Evolutionary conservation across 2,329 filamentous ascomycete species (phyloP).

Genomic region (Aureobasidium pullulans): DNA sequence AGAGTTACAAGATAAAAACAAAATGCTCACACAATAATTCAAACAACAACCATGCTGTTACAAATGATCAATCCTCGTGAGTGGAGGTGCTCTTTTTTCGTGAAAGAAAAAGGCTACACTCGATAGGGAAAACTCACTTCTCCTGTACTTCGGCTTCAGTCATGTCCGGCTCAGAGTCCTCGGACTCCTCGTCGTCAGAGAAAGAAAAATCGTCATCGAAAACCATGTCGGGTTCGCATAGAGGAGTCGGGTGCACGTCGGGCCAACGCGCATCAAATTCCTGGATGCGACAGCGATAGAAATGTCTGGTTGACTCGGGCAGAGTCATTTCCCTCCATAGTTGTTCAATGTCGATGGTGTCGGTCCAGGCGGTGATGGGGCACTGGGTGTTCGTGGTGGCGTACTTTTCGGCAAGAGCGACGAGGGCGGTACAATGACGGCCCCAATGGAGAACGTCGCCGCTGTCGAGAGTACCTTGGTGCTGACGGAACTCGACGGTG

Average conservation of each 20-base stretch:
- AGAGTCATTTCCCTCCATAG: constrained; percentile 19
- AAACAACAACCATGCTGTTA: neutral
- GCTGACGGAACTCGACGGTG: constrained; percentile 19
- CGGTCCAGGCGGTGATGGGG: constrained; percentile 15
- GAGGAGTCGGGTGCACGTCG: neutral
- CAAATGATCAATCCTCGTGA: neutral
- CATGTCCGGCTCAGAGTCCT: neutral
- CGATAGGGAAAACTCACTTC: neutral
- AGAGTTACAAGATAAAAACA: neutral
- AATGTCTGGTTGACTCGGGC: constrained; percentile 13
- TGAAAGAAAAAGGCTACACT: neutral
- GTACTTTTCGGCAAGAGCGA: constrained; percentile 15
- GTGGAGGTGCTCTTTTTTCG: neutral
- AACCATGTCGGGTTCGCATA: neutral
- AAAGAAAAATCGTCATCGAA: neutral
- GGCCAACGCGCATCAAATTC: constrained; percentile 4
- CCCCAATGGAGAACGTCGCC: constrained; percentile 15
- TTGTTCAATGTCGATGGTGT: constrained; percentile 17
- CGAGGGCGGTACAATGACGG: constrained; percentile 16
- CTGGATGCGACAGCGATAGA: constrained; percentile 11
- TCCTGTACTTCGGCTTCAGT: neutral
- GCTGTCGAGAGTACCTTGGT: constrained; percentile 14
- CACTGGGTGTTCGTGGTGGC: constrained; percentile 9
- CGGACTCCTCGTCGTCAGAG: neutral
- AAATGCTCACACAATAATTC: neutral